Evolutionary conservation across 2,329 filamentous ascomycete species (phyloP), one percentile per base, ranked within the genome.

Genomic region (Cercospora zeina): DNA sequence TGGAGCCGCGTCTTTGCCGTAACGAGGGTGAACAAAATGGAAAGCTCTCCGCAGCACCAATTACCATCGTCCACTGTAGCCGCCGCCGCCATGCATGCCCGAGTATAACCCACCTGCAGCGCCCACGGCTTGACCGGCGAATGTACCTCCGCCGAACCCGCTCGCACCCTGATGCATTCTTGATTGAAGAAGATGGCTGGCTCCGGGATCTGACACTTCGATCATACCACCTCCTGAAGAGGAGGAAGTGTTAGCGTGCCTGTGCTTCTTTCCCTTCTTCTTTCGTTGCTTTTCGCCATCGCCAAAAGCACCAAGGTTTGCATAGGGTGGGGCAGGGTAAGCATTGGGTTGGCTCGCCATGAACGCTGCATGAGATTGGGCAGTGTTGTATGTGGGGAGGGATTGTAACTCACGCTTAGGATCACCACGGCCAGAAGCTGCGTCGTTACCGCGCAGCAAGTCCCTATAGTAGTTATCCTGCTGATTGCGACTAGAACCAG

Each of bases 201-300:
- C 61, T 56, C 91, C 97, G 93, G 85, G 90, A 91, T 93, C 96
- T 61, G 66, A 65, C 62, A 67, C 91, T 96, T 97, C 93, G 84
- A 96, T 93, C 93, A 97, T 87, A 84, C 91, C 93, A 87, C 92
- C 93, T 84, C 90, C 90, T 36, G 69, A 71, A 87, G 92, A 96
- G 88, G 93, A 97, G 90, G 93, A 96, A 93, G 93, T 97, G 91
- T 97, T 96, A 95, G 92, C 93, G 89, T 97, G 93, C 88, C 93
- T 96, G 86, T 97, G 93, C 91, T 97, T 97, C 88, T 96, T 97
- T 84, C 92, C 92, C 91, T 96, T 96, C 87, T 96, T 97, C 89
- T 96, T 96, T 34, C 68, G 67, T 63, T 70, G 92, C 88, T 96
- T 73, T 57, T 73, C 69, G 53, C 66, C 68, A 59, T 69, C 70